phyloP scores from a whole-genome alignment of 768 basidiomycete genomes.

The Suillus plorans region DNA sequence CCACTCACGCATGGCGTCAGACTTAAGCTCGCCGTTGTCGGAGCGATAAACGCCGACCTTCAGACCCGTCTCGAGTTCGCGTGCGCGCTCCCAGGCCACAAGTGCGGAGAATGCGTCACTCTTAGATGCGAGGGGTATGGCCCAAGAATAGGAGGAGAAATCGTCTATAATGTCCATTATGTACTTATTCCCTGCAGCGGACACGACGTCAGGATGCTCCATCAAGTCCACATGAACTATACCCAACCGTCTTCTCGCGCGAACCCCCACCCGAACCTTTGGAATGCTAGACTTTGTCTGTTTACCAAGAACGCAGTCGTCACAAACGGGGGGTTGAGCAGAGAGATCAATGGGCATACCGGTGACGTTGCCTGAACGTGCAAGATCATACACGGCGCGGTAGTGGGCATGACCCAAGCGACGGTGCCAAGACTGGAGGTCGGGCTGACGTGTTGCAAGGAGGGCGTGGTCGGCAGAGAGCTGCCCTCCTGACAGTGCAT shows the following conservation, averaged over 20 bases:
- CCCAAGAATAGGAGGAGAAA: too few species aligned
- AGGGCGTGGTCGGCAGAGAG: too few species aligned
- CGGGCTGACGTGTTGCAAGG: background rate
- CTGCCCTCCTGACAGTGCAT: too few species aligned
- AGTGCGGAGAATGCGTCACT: conserved; percentile 23
- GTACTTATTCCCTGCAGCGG: conserved; percentile 14
- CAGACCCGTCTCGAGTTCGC: conserved; percentile 20
- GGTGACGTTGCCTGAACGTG: conserved; percentile 17
- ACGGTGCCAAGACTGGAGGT: conserved; percentile 29
- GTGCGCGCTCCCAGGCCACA: conserved; percentile 27
- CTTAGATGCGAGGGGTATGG: conserved; percentile 28
- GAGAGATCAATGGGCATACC: conserved; percentile 11
- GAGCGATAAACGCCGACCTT: conserved; percentile 17
- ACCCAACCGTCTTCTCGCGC: background rate
- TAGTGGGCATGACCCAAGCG: conserved; percentile 29
- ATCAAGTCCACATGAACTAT: conserved; percentile 10
- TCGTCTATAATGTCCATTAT: too few species aligned
- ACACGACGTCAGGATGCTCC: conserved; percentile 18
- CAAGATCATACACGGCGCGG: conserved; percentile 26
- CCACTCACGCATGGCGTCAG: conserved; percentile 9
- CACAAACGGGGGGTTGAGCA: background rate
- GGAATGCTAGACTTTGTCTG: conserved; percentile 1
- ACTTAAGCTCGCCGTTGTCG: conserved; percentile 27
- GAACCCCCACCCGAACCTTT: conserved; percentile 2
- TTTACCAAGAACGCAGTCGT: conserved; percentile 8